These are phyloP conservation scores for Misopates orontium DNA, from an alignment of 257 asterid genomes.

Conservation along the genomic window DNA sequence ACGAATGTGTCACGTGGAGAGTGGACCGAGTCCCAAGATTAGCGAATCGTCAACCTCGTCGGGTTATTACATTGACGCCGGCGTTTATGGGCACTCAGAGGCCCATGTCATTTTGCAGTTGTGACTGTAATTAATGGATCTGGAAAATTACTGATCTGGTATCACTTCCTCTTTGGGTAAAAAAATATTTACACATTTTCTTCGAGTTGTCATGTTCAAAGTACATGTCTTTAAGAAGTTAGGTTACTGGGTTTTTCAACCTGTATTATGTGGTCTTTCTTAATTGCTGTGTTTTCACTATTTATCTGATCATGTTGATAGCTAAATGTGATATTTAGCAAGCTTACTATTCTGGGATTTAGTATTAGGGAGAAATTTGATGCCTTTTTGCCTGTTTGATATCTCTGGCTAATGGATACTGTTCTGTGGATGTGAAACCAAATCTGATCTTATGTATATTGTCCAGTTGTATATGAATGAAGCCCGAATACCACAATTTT, in stretches of 20 bases:
- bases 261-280: too few species aligned
- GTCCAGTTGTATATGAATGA: slow-evolving; percentile 26
- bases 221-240: too few species aligned
- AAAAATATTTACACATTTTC: too few species aligned
- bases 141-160: slow-evolving; percentile 7
- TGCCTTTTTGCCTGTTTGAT: neutral
- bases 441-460: slow-evolving; percentile 33
- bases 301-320: too few species aligned
- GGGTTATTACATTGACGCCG: slow-evolving; percentile 13
- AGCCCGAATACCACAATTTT: slow-evolving; percentile 34
- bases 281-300: too few species aligned
- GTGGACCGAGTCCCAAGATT: slow-evolving; percentile 28
- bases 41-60: slow-evolving; percentile 16
- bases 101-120: slow-evolving; percentile 22
- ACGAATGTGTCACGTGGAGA: slow-evolving; percentile 36
- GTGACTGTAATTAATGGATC: slow-evolving; percentile 16
- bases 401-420: neutral
- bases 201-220: too few species aligned
- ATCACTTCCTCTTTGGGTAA: too few species aligned
- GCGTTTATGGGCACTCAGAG: neutral
- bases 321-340: too few species aligned
- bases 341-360: neutral
- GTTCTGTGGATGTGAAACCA: slow-evolving; percentile 39
- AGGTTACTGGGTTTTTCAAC: too few species aligned
- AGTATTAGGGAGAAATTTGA: neutral